Base-by-base conservation (phyloP, 1,284 basidiomycete genomes). In the Phellopilus nigrolimitatus region DNA sequence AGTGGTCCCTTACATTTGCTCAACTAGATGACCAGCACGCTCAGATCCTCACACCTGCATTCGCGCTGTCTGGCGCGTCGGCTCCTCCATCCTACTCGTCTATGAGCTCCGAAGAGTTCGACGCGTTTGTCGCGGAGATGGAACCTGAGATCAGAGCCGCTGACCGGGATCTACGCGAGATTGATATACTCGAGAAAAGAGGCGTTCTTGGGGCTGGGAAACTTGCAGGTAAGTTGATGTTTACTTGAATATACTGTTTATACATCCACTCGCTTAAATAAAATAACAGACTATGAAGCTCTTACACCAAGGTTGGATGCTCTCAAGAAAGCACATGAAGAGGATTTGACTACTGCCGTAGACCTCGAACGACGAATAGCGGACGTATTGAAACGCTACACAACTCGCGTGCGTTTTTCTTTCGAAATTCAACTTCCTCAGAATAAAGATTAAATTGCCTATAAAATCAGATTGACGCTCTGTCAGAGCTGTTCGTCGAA, bases 21-120 rank as follows among this genome's bases (percentile, higher is more conserved):
- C n/a, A n/a, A n/a, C n/a, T n/a, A 89, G 88, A 88, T 56, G 84
- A 88, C 57, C 82, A 83, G 59, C 78, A 90, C 61, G 82, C 80
- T 0, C 79, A 82, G 54, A 71, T 81, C 53, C 72, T 91, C 33
- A 85, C 81, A 0, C 84, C 88, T 1, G 68, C 83, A 1, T 89
- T 88, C 57, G 84, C 84, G 2, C 71, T 86, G 37, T 82, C 84
- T 6, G 82, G 79, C 17, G 62, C 65, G 1, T 67, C 70, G 0
- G 70, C 73, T 28, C 67, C 77, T 2, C 76, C 80, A 2, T 64
- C 78, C 22, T 84, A 84, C 55, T 77, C 79, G 51, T 73, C 73
- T 43, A 81, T 89, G 78, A 74, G 79, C 0, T 60, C 75, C 0
- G 74, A 75, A 49, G 87, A 88, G 60, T 68, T 89, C 7, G 84